phyloP scores from a whole-genome alignment of 495 filamentous ascomycete genomes.

The Polyplosphaeria fusca region DNA sequence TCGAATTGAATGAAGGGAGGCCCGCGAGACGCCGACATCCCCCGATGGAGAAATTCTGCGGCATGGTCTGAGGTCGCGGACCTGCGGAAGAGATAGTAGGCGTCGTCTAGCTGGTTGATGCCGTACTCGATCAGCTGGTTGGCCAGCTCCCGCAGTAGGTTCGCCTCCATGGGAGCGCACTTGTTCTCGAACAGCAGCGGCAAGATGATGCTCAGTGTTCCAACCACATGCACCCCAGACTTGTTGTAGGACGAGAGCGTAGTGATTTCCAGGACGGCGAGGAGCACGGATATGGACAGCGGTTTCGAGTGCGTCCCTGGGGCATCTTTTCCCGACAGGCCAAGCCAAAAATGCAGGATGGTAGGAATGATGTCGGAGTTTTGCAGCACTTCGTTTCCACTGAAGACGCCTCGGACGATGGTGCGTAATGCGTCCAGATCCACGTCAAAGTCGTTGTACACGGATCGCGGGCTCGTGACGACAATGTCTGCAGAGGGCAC shows the following conservation, averaged over 20 bases:
- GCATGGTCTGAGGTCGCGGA: constrained; percentile 59
- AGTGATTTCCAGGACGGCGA: constrained; percentile 52
- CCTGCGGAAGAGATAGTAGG: constrained; percentile 67
- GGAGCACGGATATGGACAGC: constrained; percentile 59
- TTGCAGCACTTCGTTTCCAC: constrained; percentile 54
- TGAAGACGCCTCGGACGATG: constrained; percentile 44
- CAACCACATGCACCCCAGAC: constrained; percentile 71
- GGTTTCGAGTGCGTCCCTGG: constrained; percentile 38
- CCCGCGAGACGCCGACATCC: constrained; percentile 65
- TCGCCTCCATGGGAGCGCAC: constrained; percentile 6
- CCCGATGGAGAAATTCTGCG: constrained; percentile 69
- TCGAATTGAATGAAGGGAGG: constrained; percentile 93
- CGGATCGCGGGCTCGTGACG: constrained; percentile 15
- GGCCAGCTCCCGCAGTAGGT: constrained; percentile 57
- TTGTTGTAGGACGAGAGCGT: constrained; percentile 69
- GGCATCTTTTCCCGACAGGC: constrained; percentile 47
- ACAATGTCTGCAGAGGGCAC: constrained; percentile 18
- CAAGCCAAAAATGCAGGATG: constrained; percentile 63
- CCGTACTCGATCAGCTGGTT: constrained; percentile 62
- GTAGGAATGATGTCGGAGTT: constrained; percentile 65
- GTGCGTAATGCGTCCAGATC: constrained; percentile 20
- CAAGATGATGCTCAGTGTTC: constrained; percentile 69
- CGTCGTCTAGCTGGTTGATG: constrained; percentile 72
- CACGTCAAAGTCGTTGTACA: constrained; percentile 21
- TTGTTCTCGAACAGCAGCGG: constrained; percentile 59